These are phyloP conservation scores for Candida awuae DNA, from an alignment of 805 yeast species.

Conservation along the genomic window DNA sequence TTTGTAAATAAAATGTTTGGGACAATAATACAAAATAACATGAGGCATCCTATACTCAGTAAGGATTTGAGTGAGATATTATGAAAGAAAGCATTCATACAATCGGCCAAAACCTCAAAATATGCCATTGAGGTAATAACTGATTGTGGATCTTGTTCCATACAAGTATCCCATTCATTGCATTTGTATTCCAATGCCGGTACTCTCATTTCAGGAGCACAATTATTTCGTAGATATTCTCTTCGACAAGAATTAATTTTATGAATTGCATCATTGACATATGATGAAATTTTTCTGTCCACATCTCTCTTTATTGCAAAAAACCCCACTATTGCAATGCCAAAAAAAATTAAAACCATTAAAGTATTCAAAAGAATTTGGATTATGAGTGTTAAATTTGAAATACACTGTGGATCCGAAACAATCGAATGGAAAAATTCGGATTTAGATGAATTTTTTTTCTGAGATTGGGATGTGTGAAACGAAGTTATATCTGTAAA, in stretches of 20 bases:
- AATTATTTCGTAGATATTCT: slow-evolving; percentile 64
- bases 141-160: slow-evolving; percentile 64
- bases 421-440: slow-evolving; percentile 13
- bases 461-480: neutral
- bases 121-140: slow-evolving; percentile 27
- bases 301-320: slow-evolving; percentile 45
- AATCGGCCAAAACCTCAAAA: slow-evolving; percentile 29
- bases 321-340: slow-evolving; percentile 17
- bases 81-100: slow-evolving; percentile 28
- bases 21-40: slow-evolving; percentile 16
- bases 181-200: slow-evolving; percentile 73
- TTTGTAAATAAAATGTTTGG: slow-evolving; percentile 25
- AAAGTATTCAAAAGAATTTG: slow-evolving; percentile 23
- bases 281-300: slow-evolving; percentile 55
- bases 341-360: slow-evolving; percentile 17
- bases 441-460: neutral
- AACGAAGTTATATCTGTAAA: neutral
- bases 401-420: slow-evolving; percentile 23
- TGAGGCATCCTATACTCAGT: slow-evolving; percentile 14
- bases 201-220: slow-evolving; percentile 54
- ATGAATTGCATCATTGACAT: slow-evolving; percentile 49
- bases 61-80: slow-evolving; percentile 22
- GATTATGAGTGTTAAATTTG: slow-evolving; percentile 20
- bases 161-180: slow-evolving; percentile 69
- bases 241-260: slow-evolving; percentile 63